Conservation (phyloP, 2,329 filamentous ascomycete species). For the Botryosphaeria dothidea region DNA sequence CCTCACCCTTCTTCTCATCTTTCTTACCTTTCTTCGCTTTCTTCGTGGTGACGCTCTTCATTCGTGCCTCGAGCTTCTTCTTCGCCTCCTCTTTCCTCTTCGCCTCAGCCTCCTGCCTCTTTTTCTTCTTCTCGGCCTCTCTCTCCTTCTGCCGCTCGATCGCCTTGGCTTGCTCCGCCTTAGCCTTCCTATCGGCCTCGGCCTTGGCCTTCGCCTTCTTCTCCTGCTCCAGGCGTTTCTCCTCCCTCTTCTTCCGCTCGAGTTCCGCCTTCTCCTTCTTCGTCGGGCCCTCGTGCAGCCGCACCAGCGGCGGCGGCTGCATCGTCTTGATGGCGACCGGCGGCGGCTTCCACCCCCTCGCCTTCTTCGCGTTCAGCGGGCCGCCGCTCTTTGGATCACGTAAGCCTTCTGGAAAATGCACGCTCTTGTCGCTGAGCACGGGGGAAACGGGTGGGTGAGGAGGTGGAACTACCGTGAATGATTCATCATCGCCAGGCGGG, state of each 20-base stretch:
- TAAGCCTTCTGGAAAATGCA: constrained; percentile 18
- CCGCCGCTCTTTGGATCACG: background rate
- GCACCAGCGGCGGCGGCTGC: background rate
- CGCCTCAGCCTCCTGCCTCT: background rate
- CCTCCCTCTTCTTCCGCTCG: background rate
- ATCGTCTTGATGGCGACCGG: background rate
- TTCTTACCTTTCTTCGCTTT: background rate
- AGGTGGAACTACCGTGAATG: background rate
- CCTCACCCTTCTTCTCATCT: background rate
- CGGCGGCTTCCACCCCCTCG: background rate
- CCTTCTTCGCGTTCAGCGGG: background rate
- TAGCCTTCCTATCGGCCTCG: background rate
- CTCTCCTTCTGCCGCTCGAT: background rate
- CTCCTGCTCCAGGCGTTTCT: background rate
- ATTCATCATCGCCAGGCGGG: background rate
- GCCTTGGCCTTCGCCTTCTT: background rate
- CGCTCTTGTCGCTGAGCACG: constrained; percentile 17
- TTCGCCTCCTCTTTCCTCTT: constrained; percentile 11
- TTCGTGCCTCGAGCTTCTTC: background rate
- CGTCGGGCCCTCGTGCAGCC: constrained; percentile 5
- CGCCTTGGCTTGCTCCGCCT: background rate
- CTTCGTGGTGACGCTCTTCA: background rate
- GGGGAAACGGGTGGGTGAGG: constrained; percentile 1
- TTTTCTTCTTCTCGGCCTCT: background rate
- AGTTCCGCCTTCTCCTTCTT: constrained; percentile 8